Conservation (phyloP, 1,139 yeast species). For the Kodamaea sp. region DNA sequence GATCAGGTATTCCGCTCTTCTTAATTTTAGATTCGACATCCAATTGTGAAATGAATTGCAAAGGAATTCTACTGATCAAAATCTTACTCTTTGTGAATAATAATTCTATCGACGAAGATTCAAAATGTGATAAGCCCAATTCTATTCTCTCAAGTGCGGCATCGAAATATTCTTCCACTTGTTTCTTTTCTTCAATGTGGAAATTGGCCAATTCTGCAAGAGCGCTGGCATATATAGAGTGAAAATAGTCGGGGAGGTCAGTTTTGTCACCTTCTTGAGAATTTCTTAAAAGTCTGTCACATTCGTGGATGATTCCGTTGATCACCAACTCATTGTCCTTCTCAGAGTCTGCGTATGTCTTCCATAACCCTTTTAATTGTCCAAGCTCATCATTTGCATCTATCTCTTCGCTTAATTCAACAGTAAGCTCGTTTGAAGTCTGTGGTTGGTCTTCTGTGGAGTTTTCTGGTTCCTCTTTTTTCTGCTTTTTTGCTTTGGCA, state of each 20-base stretch:
- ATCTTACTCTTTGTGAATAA: constrained; percentile 58
- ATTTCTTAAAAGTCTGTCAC: constrained; percentile 74
- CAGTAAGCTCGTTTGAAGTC: constrained; percentile 50
- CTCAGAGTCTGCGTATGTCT: constrained; percentile 53
- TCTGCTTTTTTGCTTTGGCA: constrained; percentile 52
- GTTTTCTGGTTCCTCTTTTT: constrained; percentile 26
- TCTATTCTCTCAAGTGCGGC: constrained; percentile 73
- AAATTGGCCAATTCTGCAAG: constrained; percentile 67
- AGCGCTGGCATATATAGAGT: constrained; percentile 72
- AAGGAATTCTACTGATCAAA: constrained; percentile 56
- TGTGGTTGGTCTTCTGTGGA: constrained; percentile 15
- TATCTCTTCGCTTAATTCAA: constrained; percentile 68
- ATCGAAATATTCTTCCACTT: constrained; percentile 56
- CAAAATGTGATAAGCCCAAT: constrained; percentile 54
- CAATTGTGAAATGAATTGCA: constrained; percentile 56
- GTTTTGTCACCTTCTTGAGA: constrained; percentile 20
- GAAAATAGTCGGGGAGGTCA: constrained; percentile 59
- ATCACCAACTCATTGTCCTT: constrained; percentile 64
- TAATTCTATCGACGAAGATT: constrained; percentile 48
- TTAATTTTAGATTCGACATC: constrained; percentile 32
- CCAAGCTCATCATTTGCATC: constrained; percentile 78
- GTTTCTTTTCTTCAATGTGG: constrained; percentile 38
- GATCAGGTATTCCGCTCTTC: constrained; percentile 27
- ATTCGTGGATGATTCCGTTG: constrained; percentile 88
- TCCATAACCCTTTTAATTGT: constrained; percentile 73